These are phyloP conservation scores for Citrus unshiu DNA, from an alignment of 345 rosid genomes.

Conservation along the genomic window DNA sequence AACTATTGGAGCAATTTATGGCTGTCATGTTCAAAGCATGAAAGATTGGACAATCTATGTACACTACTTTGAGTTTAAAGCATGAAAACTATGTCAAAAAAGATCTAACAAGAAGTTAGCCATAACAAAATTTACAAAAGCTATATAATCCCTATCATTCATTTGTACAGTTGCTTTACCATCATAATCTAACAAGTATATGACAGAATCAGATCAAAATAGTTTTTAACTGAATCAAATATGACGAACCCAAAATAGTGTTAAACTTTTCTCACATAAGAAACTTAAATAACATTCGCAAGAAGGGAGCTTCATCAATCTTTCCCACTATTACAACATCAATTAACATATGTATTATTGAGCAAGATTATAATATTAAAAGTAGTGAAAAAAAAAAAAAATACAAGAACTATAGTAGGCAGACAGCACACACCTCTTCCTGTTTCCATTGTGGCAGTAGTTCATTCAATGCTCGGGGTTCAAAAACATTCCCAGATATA, in stretches of 20 bases:
- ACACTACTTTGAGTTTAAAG: not conserved
- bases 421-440: conserved; percentile 49
- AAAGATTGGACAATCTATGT: not conserved
- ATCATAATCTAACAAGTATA: not conserved
- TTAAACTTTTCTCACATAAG: not conserved
- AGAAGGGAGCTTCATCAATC: not conserved
- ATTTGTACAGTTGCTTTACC: not conserved
- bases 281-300: not conserved
- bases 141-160: not conserved
- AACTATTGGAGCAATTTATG: not conserved
- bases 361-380: not conserved
- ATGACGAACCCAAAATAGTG: not conserved
- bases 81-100: not conserved
- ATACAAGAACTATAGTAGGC: not conserved
- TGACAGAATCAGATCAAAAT: not conserved
- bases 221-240: not conserved
- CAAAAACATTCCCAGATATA: conserved; percentile 86
- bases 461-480: conserved; percentile 83
- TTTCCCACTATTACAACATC: not conserved
- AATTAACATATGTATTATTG: not conserved
- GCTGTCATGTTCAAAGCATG: not conserved
- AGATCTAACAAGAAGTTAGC: not conserved
- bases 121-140: not conserved
- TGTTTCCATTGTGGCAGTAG: conserved; percentile 92
- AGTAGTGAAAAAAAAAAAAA: not conserved